A percentile compares a stretch with the other conserved stretches of the same genome.
These are phyloP conservation scores for Colletotrichum spaethianum DNA, from an alignment of 2,329 filamentous ascomycete species.

Conservation along the genomic window DNA sequence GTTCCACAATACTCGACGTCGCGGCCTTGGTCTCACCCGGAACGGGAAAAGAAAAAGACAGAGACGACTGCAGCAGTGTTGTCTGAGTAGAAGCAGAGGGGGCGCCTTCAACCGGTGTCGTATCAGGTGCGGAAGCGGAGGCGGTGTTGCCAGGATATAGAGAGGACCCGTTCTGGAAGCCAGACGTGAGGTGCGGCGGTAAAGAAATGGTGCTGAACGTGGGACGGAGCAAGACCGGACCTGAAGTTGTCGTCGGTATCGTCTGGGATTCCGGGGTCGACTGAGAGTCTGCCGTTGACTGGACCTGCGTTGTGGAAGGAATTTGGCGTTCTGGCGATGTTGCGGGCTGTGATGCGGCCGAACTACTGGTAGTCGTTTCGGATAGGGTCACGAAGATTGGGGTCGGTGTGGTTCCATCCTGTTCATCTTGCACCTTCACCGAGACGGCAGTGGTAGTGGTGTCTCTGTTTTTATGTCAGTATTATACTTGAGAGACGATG, in stretches of 20 bases:
- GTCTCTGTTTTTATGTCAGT: slow-evolving; percentile 20
- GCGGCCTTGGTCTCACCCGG: slow-evolving; percentile 2
- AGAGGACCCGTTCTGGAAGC: slow-evolving; percentile 13
- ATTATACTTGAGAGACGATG: neutral
- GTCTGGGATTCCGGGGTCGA: neutral
- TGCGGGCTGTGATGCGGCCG: slow-evolving; percentile 6
- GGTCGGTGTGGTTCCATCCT: slow-evolving; percentile 37
- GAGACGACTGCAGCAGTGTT: slow-evolving; percentile 15
- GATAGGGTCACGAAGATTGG: slow-evolving; percentile 41
- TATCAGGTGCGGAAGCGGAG: neutral
- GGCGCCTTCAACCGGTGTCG: neutral
- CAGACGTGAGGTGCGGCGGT: slow-evolving; percentile 18
- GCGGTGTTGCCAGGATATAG: neutral
- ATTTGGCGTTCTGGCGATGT: neutral
- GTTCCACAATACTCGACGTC: neutral
- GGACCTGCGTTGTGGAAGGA: neutral
- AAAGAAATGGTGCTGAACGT: slow-evolving; percentile 34
- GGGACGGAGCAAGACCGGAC: slow-evolving; percentile 14
- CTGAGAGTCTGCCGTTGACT: neutral
- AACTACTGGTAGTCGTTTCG: neutral
- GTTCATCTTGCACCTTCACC: slow-evolving; percentile 15
- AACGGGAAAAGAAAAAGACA: slow-evolving; percentile 34
- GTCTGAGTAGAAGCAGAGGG: slow-evolving; percentile 1
- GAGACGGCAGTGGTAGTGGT: neutral
- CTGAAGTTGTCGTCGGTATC: slow-evolving; percentile 2